A percentile compares a stretch with the other conserved stretches of the same genome.
Evolutionary conservation across 2,329 filamentous ascomycete species (phyloP).

Genomic region (Helminthosporium solani): DNA sequence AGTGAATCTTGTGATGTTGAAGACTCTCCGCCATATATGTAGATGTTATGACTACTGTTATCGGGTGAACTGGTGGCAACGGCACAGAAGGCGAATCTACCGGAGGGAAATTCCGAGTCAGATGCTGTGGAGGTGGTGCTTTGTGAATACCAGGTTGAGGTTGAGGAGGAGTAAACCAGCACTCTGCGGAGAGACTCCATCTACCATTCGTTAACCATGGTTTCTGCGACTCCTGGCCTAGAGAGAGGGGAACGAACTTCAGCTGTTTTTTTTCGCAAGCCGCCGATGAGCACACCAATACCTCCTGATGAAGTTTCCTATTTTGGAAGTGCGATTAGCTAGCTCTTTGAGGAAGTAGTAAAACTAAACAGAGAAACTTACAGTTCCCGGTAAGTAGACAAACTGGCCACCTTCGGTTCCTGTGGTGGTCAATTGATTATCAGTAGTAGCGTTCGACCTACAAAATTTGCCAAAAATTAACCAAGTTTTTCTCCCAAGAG

Average conservation of each 20-base stretch:
- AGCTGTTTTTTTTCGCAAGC: neutral
- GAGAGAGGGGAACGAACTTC: neutral
- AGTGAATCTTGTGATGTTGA: neutral
- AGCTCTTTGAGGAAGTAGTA: too few relatives aligned
- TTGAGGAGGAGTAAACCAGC: constrained; percentile 10
- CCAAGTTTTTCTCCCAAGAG: neutral
- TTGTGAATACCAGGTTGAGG: constrained; percentile 10
- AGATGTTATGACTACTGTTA: constrained; percentile 16
- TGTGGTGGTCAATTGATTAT: constrained; percentile 3
- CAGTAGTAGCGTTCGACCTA: constrained; percentile 6
- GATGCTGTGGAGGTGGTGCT: constrained; percentile 4
- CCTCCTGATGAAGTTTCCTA: neutral
- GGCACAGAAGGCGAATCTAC: constrained; percentile 7
- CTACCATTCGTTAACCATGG: neutral
- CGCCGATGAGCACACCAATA: constrained; percentile 6
- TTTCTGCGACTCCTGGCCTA: neutral
- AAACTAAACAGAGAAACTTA: too few relatives aligned
- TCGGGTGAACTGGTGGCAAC: constrained; percentile 12
- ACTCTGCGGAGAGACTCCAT: constrained; percentile 12
- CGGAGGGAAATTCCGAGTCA: constrained; percentile 3
- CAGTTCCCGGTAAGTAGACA: constrained; percentile 11
- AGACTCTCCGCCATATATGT: constrained; percentile 14
- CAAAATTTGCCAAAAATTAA: constrained; percentile 3
- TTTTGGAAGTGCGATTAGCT: too few relatives aligned
- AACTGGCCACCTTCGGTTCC: constrained; percentile 4